phyloP scores from a whole-genome alignment of 345 rosid genomes.

The Pugionium cornutum region DNA sequence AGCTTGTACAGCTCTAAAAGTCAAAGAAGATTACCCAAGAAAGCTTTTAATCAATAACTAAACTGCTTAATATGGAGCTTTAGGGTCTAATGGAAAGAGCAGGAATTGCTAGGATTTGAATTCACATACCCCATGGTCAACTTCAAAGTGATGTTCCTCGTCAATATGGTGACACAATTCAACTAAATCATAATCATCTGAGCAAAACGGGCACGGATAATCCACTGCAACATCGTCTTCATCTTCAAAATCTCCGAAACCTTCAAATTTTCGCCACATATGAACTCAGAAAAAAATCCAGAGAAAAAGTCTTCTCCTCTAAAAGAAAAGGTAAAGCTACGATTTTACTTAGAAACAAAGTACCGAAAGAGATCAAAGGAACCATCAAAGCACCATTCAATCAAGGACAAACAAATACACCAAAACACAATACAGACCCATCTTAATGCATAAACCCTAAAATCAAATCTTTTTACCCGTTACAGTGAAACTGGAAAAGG shows the following conservation, averaged over 20 bases:
- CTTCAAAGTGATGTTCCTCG: slow-evolving; percentile 35
- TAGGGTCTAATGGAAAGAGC: not conserved
- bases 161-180: slow-evolving; percentile 38
- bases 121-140: slow-evolving; percentile 36
- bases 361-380: not conserved
- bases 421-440: slow-evolving; percentile 6
- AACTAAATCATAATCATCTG: slow-evolving; percentile 34
- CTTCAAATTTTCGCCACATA: not conserved
- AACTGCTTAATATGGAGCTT: slow-evolving; percentile 6
- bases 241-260: slow-evolving; percentile 34
- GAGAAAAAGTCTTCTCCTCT: not conserved
- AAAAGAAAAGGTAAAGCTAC: slow-evolving; percentile 25
- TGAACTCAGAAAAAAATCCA: not conserved
- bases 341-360: slow-evolving; percentile 1
- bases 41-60: not conserved
- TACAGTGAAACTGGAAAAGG: not conserved
- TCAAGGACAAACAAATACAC: not conserved
- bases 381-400: slow-evolving; percentile 6
- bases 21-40: not conserved
- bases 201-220: slow-evolving; percentile 24
- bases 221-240: slow-evolving; percentile 28
- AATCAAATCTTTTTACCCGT: not conserved
- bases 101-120: not conserved
- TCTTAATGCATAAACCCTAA: slow-evolving; percentile 20
- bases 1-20: not conserved